These are phyloP conservation scores for Geranium incanum DNA, from an alignment of 441 rosid species.

Conservation along the genomic window DNA sequence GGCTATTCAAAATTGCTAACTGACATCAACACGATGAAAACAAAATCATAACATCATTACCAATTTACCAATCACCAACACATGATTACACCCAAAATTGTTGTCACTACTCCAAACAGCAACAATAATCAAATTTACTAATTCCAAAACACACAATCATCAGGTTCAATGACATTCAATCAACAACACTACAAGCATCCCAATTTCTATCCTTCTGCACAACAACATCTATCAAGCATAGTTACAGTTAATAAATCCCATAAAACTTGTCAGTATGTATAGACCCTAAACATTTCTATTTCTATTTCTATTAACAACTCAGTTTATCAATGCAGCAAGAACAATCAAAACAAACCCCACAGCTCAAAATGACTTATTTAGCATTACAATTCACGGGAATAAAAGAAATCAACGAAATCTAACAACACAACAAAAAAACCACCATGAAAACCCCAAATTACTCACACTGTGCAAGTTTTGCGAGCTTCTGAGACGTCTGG, in stretches of 20 bases:
- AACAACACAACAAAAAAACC: background rate
- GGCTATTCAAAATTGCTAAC: background rate
- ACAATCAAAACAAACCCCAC: background rate
- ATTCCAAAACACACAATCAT: background rate
- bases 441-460: background rate
- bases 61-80: background rate
- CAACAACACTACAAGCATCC: background rate
- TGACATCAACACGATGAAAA: background rate
- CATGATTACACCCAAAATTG: background rate
- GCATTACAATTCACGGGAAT: slow-evolving; percentile 50
- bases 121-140: background rate
- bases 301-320: background rate
- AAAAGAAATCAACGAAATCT: background rate
- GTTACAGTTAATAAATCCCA: background rate
- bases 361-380: slow-evolving; percentile 35
- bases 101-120: background rate
- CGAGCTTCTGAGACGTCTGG: slow-evolving; percentile 59
- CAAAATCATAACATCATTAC: background rate
- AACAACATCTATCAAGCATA: background rate
- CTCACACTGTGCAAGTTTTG: slow-evolving; percentile 58
- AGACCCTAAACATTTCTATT: background rate
- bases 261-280: background rate
- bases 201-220: background rate
- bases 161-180: background rate
- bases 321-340: background rate